Base-by-base conservation (phyloP, 140 eudicot species). In the Senecio squalidus region DNA sequence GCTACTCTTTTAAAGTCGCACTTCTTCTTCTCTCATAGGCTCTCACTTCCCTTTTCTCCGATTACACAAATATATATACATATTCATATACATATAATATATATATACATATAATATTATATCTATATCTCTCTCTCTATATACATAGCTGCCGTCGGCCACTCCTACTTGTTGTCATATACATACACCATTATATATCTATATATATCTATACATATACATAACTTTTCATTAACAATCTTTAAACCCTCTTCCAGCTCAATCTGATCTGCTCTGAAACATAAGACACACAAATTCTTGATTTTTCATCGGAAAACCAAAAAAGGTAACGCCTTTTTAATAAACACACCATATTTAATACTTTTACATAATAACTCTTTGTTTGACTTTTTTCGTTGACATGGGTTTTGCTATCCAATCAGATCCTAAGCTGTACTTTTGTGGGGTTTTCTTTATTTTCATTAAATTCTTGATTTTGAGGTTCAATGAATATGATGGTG, bases 251-350 rank as follows among this genome's bases (percentile, higher is more conserved):
- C 23, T 24, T n/a, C 30, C 11, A 36, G 5, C 14, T 10, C 66
- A 16, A 28, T 45, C 49, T 68, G 74, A 53, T 68, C 73, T 58
- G 66, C 50, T 67, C 73, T 58, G 60, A 68, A 45, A 46, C 11
- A 68, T 57, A 66, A 24, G 0, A 31, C 9, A 1, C 9, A 31
- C 59, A 68, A 33, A 58, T 68, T 68, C 62, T 30, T 60, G 63
- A 40, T 70, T 61, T 30, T n/a, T 70, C 58, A 70, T 62, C 70
- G 43, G 33, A 61, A 70, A 48, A 68, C 33, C 74, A 27, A 48
- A 8, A 69, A 70, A 70, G 76, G 41, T 61, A 56, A 30, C 57
- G 31, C 31, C 38, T 49, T 61, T 22, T 70, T 39, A 39, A 3
- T 39, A 7, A 11, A 39, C n/a, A n/a, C n/a, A n/a, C n/a, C n/a